A percentile compares a stretch with the other conserved stretches of the same genome.
These are phyloP conservation scores for Penicillium pancosmium DNA, from an alignment of 495 filamentous ascomycete genomes.

Conservation along the genomic window DNA sequence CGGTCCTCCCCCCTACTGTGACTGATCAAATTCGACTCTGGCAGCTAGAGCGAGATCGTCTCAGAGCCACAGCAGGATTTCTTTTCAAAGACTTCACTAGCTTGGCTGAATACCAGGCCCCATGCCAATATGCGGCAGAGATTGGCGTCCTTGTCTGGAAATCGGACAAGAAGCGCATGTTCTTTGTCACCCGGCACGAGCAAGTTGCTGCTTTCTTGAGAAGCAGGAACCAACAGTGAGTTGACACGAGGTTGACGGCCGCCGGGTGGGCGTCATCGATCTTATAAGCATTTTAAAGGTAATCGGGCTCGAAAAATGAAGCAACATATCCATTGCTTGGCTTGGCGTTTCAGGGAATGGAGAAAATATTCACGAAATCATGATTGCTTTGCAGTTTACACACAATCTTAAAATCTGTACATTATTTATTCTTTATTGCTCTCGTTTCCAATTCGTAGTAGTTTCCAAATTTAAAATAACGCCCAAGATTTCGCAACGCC, in stretches of 20 bases:
- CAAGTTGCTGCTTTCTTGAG: slow-evolving; percentile 80
- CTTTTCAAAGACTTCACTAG: slow-evolving; percentile 87
- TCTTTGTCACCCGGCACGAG: slow-evolving; percentile 86
- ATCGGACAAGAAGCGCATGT: slow-evolving; percentile 72
- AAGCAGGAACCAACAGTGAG: slow-evolving; percentile 46
- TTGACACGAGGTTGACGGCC: background rate
- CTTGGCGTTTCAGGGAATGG: slow-evolving; percentile 2
- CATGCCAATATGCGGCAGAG: slow-evolving; percentile 80
- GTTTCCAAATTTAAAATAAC: background rate
- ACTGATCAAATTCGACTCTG: slow-evolving; percentile 97
- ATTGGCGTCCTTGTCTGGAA: slow-evolving; percentile 92
- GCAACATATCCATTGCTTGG: background rate
- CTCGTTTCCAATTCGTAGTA: background rate
- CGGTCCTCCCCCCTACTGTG: slow-evolving; percentile 88
- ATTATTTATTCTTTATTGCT: background rate
- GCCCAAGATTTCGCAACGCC: background rate
- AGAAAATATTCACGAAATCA: slow-evolving; percentile 18
- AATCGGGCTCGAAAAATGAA: slow-evolving; percentile 1
- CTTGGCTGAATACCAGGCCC: slow-evolving; percentile 73
- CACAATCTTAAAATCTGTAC: background rate
- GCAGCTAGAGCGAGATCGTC: slow-evolving; percentile 95
- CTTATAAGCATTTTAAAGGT: slow-evolving; percentile 5
- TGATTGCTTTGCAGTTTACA: slow-evolving; percentile 13
- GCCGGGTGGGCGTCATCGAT: background rate
- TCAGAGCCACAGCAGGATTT: slow-evolving; percentile 78